Evolutionary conservation across 176 grass and related monocot genomes (phyloP), one percentile per base, ranked within the genome.

Genomic region (Paspalum vaginatum): DNA sequence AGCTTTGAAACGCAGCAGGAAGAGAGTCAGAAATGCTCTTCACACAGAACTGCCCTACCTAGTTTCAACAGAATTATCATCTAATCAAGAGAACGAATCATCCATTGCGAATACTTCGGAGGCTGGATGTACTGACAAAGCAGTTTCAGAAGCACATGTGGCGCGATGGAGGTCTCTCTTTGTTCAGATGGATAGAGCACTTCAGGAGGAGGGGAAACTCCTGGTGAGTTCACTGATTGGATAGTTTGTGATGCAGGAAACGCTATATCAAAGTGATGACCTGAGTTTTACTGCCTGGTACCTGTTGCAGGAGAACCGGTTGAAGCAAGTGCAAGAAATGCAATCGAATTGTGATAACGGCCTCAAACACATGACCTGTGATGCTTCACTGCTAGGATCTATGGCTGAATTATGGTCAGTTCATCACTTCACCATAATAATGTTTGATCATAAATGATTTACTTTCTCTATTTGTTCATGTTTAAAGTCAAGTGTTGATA

Each of bases 251-350:
- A 13, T 49, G 24, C 32, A 53, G 9, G 8, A 69, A 76, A 76
- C 18, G 12, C 56, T 43, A 21, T 38, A 20, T 12, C 26, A 10
- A 61, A 42, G 32, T 14, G 20, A 50, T 21, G 11, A 51, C 26
- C 80, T 51, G 67, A 83, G 12, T 68, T 7, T 65, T 58, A 77
- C 17, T 81, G 56, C 8, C 18, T 66, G 60, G 52, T 72, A 59
- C 32, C 18, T 77, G 1, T 79, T 74, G 51, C 87, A 99, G 97
- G 97, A 95, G 68, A 91, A 84, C 26, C 91, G 93, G 82, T 91
- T 99, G 85, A 95, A 85, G 78, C 90, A 99, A 87, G 93, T 99
- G 39, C 90, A 95, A 81, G 90, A 93, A 88, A 99, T 99, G 93
- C 79, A 87, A 76, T 27, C 59, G 63, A 94, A 87, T 61, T 95